Conservation (phyloP, 345 rosid genomes). For the Abelmoschus esculentus region DNA sequence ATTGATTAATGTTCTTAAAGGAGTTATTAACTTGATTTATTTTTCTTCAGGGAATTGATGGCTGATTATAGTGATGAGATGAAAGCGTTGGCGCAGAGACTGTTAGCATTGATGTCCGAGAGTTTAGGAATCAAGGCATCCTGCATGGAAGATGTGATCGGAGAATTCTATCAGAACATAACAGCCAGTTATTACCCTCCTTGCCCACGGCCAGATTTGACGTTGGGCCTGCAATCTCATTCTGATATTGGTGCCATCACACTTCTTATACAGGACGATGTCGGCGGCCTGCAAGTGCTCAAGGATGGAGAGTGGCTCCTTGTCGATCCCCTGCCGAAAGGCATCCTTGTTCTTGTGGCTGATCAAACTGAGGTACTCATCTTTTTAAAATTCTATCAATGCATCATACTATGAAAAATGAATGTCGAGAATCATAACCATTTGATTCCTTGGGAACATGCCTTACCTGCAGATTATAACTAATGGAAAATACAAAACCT, state of each 20-base stretch:
- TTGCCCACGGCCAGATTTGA: slow-evolving; percentile 81
- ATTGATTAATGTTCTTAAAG: not conserved
- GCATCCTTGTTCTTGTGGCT: slow-evolving; percentile 61
- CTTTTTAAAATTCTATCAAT: not conserved
- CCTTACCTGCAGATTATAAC: slow-evolving; percentile 51
- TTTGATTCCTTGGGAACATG: not conserved
- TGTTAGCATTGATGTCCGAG: slow-evolving; percentile 59
- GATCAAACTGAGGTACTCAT: slow-evolving; percentile 73
- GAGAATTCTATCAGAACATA: slow-evolving; percentile 80
- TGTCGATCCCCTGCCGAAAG: slow-evolving; percentile 50
- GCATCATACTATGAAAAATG: not conserved
- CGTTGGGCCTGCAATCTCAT: slow-evolving; percentile 85
- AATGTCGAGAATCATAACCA: not conserved
- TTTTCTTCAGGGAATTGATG: slow-evolving; percentile 38
- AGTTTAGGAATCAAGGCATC: slow-evolving; percentile 45
- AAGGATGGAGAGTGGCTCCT: slow-evolving; percentile 63
- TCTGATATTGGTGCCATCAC: slow-evolving; percentile 82
- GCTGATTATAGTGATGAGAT: slow-evolving; percentile 53
- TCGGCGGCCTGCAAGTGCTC: slow-evolving; percentile 70
- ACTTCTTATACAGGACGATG: slow-evolving; percentile 74
- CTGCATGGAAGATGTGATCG: slow-evolving; percentile 52
- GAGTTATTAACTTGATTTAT: not conserved
- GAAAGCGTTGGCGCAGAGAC: slow-evolving; percentile 49
- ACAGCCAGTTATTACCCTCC: slow-evolving; percentile 85
- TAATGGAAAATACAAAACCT: slow-evolving; percentile 65